phyloP scores from a whole-genome alignment of 1,284 basidiomycete species.

The Tausonia pullulans region DNA sequence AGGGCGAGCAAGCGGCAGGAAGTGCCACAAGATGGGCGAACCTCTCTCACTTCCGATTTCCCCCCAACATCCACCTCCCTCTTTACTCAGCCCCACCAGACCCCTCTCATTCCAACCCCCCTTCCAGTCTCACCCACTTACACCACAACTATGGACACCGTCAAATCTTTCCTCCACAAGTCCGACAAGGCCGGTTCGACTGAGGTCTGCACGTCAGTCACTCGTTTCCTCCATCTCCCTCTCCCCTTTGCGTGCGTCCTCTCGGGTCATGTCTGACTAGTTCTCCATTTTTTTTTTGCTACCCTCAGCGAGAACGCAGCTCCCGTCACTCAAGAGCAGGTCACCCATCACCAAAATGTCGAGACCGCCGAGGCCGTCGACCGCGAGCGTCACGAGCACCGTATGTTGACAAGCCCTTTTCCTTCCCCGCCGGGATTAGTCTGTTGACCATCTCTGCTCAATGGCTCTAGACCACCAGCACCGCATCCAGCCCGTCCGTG shows the following conservation, averaged over 20 bases:
- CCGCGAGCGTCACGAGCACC: conserved; percentile 28
- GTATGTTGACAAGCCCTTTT: background rate
- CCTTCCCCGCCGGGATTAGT: background rate
- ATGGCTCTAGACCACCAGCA: conserved; percentile 18
- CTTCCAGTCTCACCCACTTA: too few species aligned
- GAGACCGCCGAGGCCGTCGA: conserved; percentile 30
- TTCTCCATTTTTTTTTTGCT: too few species aligned
- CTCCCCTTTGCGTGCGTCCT: background rate
- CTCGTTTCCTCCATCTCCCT: background rate
- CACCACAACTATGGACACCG: too few species aligned
- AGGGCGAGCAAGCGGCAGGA: too few species aligned
- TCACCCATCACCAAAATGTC: conserved; percentile 27
- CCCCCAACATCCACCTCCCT: too few species aligned
- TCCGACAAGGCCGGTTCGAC: conserved; percentile 24
- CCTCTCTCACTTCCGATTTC: too few species aligned
- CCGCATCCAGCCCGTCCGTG: conserved; percentile 33
- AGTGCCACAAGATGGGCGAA: too few species aligned
- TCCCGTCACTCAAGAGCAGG: conserved; percentile 11
- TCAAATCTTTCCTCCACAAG: background rate
- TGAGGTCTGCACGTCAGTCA: conserved; percentile 32
- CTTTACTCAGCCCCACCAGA: too few species aligned
- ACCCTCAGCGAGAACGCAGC: background rate
- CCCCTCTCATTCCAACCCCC: too few species aligned
- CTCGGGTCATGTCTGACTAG: too few species aligned
- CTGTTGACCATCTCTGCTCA: background rate